phyloP scores from a whole-genome alignment of 306 rosid species.

The Acmispon strigosus region DNA sequence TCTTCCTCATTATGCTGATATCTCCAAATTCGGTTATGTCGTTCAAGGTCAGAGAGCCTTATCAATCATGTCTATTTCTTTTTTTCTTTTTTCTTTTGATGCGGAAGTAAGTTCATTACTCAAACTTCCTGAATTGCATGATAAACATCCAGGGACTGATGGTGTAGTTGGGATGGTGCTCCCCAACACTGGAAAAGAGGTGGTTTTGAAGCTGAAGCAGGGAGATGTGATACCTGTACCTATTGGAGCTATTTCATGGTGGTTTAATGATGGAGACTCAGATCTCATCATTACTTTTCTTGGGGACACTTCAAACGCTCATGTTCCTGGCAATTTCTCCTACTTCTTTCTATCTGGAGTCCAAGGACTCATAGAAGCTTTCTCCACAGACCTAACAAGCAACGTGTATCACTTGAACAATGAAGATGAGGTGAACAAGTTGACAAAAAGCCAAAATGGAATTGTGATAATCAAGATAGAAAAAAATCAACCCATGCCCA shows the following conservation, averaged over 20 bases:
- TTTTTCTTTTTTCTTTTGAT: no score
- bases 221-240: conserved; percentile 58
- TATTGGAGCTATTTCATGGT: conserved; percentile 55
- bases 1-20: conserved; percentile 63
- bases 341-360: conserved; percentile 46
- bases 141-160: conserved; percentile 20
- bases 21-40: conserved; percentile 46
- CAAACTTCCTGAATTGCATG: no score
- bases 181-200: conserved; percentile 25
- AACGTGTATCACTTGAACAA: conserved; percentile 15
- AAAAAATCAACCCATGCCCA: conserved; percentile 24
- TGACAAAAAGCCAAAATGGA: conserved; percentile 44
- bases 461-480: conserved; percentile 26
- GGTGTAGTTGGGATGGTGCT: conserved; percentile 50
- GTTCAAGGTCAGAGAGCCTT: conserved; percentile 31
- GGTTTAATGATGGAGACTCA: conserved; percentile 58
- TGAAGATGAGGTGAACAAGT: conserved; percentile 22
- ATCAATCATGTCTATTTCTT: no score
- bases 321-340: conserved; percentile 34
- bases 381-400: conserved; percentile 36
- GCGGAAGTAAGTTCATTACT: no score
- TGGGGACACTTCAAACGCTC: conserved; percentile 43
- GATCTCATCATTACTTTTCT: conserved; percentile 32
- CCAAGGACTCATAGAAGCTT: conserved; percentile 32
- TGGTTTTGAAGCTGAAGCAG: conserved; percentile 35